These are phyloP conservation scores for Blastobotrys petasosporus DNA, from an alignment of 1,139 yeast genomes.

Conservation along the genomic window DNA sequence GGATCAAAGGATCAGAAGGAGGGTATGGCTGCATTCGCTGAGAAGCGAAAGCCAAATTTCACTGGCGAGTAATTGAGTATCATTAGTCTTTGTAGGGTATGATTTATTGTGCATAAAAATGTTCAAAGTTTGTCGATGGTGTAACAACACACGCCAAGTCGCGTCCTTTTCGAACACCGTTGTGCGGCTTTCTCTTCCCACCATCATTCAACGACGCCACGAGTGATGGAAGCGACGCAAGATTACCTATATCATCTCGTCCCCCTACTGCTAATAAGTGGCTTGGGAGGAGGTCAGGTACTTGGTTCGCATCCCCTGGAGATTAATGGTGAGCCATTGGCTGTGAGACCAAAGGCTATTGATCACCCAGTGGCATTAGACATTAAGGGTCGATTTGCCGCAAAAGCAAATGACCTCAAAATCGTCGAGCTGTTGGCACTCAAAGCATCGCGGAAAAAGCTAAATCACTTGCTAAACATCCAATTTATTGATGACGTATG, in stretches of 20 bases:
- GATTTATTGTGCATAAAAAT: no score
- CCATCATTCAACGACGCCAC: no score
- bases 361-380: constrained; percentile 18
- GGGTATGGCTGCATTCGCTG: constrained; percentile 48
- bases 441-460: constrained; percentile 17
- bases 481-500: constrained; percentile 19
- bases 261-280: constrained; percentile 27
- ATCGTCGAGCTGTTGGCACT: constrained; percentile 21
- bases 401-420: constrained; percentile 18
- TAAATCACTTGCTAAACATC: constrained; percentile 22
- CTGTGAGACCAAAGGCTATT: constrained; percentile 15
- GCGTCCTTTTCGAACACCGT: no score
- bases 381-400: constrained; percentile 15
- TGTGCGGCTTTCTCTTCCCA: no score
- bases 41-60: constrained; percentile 42
- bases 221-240: no score
- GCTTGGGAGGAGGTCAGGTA: constrained; percentile 19
- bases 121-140: no score
- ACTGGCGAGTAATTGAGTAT: constrained; percentile 28
- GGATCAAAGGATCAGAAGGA: constrained; percentile 44
- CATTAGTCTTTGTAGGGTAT: background rate
- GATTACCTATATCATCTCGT: constrained; percentile 24
- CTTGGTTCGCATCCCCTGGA: constrained; percentile 20
- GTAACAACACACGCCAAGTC: no score
- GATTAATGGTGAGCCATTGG: constrained; percentile 20